Evolutionary conservation across 129 eudicot genomes (phyloP).

Genomic region (Escallonia rubra): DNA sequence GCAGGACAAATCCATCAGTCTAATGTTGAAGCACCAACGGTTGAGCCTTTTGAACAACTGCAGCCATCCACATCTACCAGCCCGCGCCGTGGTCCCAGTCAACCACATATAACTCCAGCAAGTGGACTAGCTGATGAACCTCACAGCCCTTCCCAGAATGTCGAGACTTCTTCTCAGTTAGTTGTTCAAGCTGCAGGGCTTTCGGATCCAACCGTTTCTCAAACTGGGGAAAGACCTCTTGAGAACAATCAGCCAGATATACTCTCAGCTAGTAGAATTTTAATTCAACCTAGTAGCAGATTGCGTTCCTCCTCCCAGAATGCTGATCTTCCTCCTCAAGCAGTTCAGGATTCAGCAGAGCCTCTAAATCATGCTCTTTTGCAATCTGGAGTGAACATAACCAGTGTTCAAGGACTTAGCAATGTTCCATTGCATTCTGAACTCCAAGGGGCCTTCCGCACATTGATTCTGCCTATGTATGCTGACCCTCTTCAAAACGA

Average conservation of each 20-base stretch:
- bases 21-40: slow-evolving; percentile 12
- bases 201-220: slow-evolving; percentile 13
- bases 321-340: slow-evolving; percentile 6
- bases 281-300: too few species aligned
- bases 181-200: background rate
- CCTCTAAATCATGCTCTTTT: slow-evolving; percentile 22
- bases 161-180: background rate
- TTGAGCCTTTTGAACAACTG: slow-evolving; percentile 8
- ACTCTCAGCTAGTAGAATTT: background rate
- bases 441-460: slow-evolving; percentile 19
- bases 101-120: slow-evolving; percentile 7
- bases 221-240: background rate
- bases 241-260: background rate
- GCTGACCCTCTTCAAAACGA: slow-evolving; percentile 65
- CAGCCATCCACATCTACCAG: slow-evolving; percentile 1
- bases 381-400: slow-evolving; percentile 14
- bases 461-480: slow-evolving; percentile 8
- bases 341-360: slow-evolving; percentile 10
- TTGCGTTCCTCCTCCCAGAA: too few species aligned
- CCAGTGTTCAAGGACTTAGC: slow-evolving; percentile 18
- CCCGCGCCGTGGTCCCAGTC: slow-evolving; percentile 10
- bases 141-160: slow-evolving; percentile 3
- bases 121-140: slow-evolving; percentile 3
- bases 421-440: slow-evolving; percentile 1
- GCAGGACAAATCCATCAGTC: slow-evolving; percentile 13